phyloP scores from a whole-genome alignment of 2,329 filamentous ascomycete genomes.

The Teratosphaeria viscida region DNA sequence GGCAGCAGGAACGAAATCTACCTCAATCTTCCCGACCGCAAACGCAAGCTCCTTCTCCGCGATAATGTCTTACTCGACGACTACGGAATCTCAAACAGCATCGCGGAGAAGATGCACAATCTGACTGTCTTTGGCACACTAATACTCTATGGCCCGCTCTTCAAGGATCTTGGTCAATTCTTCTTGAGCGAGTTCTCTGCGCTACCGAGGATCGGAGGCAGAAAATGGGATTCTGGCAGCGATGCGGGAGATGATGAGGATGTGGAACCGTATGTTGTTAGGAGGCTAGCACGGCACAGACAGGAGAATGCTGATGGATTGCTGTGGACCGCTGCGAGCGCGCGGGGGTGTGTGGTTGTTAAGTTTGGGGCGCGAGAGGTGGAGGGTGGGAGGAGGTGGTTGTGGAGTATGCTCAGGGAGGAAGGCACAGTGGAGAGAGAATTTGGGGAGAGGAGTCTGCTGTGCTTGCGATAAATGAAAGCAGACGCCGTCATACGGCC shows the following conservation, averaged over 20 bases:
- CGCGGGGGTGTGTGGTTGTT: slow-evolving; percentile 76
- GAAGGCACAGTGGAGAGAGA: slow-evolving; percentile 60
- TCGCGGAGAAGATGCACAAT: slow-evolving; percentile 55
- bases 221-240: slow-evolving; percentile 53
- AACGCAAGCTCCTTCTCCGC: slow-evolving; percentile 59
- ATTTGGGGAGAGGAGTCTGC: slow-evolving; percentile 72
- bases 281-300: slow-evolving; percentile 35
- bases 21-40: slow-evolving; percentile 32
- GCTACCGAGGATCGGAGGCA: slow-evolving; percentile 70
- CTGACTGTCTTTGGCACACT: slow-evolving; percentile 75
- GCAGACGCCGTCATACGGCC: neutral
- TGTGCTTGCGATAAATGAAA: slow-evolving; percentile 50
- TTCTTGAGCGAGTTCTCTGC: slow-evolving; percentile 69
- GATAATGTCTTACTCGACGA: slow-evolving; percentile 65
- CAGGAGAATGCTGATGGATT: slow-evolving; percentile 51
- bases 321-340: slow-evolving; percentile 71
- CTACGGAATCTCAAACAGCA: slow-evolving; percentile 17
- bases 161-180: slow-evolving; percentile 57
- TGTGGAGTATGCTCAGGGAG: slow-evolving; percentile 60
- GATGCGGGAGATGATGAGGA: slow-evolving; percentile 31
- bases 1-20: slow-evolving; percentile 83
- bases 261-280: slow-evolving; percentile 21
- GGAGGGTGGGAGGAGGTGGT: slow-evolving; percentile 71
- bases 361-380: slow-evolving; percentile 80
- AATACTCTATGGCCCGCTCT: slow-evolving; percentile 64